Conservation (phyloP, 805 yeast genomes). For the Starmerella khaoyaiensis region DNA sequence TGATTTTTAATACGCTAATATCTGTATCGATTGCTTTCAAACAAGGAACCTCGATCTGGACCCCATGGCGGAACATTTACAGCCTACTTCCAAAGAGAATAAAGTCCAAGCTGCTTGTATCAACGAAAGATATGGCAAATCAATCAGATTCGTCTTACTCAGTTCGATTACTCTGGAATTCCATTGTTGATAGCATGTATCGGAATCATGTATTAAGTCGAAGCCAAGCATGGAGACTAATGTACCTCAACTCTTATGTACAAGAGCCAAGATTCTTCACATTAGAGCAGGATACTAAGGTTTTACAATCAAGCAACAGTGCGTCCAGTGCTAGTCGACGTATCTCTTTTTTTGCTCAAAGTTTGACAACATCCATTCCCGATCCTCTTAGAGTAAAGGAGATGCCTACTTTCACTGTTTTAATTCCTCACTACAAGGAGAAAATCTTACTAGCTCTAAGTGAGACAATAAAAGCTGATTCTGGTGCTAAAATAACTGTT, state of each 20-base stretch:
- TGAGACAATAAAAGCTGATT: slow-evolving; percentile 63
- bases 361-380: slow-evolving; percentile 73
- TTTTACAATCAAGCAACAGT: slow-evolving; percentile 36
- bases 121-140: slow-evolving; percentile 30
- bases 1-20: slow-evolving; percentile 61
- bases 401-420: slow-evolving; percentile 73
- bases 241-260: slow-evolving; percentile 39
- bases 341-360: slow-evolving; percentile 80
- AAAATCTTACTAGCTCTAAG: slow-evolving; percentile 62
- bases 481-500: slow-evolving; percentile 52
- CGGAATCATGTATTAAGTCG: slow-evolving; percentile 63
- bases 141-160: slow-evolving; percentile 2
- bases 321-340: slow-evolving; percentile 59
- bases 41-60: slow-evolving; percentile 71
- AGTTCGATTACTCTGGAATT: slow-evolving; percentile 49
- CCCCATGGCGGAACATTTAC: slow-evolving; percentile 78
- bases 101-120: slow-evolving; percentile 50
- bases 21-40: slow-evolving; percentile 60
- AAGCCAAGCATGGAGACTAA: slow-evolving; percentile 55
- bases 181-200: slow-evolving; percentile 70
- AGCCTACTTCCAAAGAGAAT: slow-evolving; percentile 66
- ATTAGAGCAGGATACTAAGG: slow-evolving; percentile 53
- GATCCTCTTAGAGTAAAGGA: slow-evolving; percentile 50
- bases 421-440: slow-evolving; percentile 79
- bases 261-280: slow-evolving; percentile 64